Percentiles rank a stretch among this genome's conserved stretches.
These are phyloP conservation scores for Annona cherimola DNA, from an alignment of 164 flowering plant genomes.

Conservation along the genomic window DNA sequence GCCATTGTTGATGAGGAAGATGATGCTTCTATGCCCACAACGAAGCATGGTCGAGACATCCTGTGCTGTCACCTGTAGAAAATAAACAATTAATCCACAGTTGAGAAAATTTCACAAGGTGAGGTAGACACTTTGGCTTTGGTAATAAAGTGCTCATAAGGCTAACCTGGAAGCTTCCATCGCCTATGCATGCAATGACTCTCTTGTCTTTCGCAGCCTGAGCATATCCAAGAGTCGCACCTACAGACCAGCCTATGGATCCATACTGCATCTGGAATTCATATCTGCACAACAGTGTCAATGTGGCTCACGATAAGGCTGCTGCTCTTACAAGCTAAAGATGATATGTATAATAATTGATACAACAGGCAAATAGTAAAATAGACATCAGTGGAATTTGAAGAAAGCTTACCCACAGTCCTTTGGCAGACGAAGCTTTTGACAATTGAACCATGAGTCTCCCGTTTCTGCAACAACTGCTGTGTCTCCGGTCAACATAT, in stretches of 20 bases:
- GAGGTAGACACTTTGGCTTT: background rate
- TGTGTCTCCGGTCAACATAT: conserved; percentile 51
- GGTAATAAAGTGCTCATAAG: background rate
- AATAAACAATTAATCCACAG: background rate
- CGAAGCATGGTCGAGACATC: conserved; percentile 82
- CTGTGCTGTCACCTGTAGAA: conserved; percentile 67
- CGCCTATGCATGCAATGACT: conserved; percentile 83
- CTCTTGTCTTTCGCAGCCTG: conserved; percentile 71
- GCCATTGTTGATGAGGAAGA: conserved; percentile 84
- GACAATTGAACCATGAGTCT: conserved; percentile 92
- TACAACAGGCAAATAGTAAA: background rate
- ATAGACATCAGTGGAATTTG: background rate
- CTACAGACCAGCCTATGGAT: conserved; percentile 94
- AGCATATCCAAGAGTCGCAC: conserved; percentile 91
- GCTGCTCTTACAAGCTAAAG: background rate
- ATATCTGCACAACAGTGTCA: conserved; percentile 34
- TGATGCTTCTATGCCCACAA: conserved; percentile 57
- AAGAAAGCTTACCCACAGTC: conserved; percentile 61
- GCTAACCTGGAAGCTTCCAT: conserved; percentile 86
- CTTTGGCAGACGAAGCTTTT: conserved; percentile 65
- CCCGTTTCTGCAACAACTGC: conserved; percentile 90
- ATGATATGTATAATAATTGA: background rate
- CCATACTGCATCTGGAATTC: conserved; percentile 95
- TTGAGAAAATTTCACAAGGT: background rate
- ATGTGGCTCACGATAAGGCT: background rate